A percentile compares a stretch with the other conserved stretches of the same genome.
Evolutionary conservation across 352 stramenopile species (phyloP).

Genomic region (Globisporangium ultimum): DNA sequence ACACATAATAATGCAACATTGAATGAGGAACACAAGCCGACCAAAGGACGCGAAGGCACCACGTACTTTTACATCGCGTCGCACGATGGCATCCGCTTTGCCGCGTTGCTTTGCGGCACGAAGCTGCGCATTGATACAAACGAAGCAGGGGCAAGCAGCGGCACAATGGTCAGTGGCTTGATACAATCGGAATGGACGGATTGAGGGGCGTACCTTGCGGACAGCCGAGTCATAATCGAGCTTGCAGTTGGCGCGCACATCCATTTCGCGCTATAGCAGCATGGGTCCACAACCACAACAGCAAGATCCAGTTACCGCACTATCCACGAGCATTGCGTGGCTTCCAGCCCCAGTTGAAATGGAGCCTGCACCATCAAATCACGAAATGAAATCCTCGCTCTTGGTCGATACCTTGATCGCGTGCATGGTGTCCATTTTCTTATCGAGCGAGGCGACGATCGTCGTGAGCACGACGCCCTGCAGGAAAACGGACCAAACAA

Average conservation of each 20-base stretch:
- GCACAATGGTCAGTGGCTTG: background rate
- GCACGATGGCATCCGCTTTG: conserved; percentile 23
- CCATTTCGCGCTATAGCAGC: conserved; percentile 21
- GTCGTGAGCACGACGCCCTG: conserved; percentile 29
- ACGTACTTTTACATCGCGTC: conserved; percentile 26
- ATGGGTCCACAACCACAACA: background rate
- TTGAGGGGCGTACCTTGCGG: conserved; percentile 14
- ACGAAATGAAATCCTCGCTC: background rate
- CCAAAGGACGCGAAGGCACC: background rate
- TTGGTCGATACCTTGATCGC: conserved; percentile 19
- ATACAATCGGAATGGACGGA: background rate
- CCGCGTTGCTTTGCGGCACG: conserved; percentile 18
- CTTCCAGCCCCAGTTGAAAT: too few relatives aligned
- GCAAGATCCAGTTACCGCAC: too few relatives aligned
- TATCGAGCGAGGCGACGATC: conserved; percentile 29
- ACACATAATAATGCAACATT: background rate
- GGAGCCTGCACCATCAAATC: background rate
- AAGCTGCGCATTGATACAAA: conserved; percentile 13
- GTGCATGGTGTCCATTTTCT: conserved; percentile 32
- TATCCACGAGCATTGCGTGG: too few relatives aligned
- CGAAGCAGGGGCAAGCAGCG: too few relatives aligned
- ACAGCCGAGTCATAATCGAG: conserved; percentile 31
- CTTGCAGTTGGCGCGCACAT: conserved; percentile 25
- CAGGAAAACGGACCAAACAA: too few relatives aligned
- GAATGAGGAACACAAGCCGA: background rate